Base-by-base conservation (phyloP, 2,329 filamentous ascomycete species). In the Triangularia setosa region DNA sequence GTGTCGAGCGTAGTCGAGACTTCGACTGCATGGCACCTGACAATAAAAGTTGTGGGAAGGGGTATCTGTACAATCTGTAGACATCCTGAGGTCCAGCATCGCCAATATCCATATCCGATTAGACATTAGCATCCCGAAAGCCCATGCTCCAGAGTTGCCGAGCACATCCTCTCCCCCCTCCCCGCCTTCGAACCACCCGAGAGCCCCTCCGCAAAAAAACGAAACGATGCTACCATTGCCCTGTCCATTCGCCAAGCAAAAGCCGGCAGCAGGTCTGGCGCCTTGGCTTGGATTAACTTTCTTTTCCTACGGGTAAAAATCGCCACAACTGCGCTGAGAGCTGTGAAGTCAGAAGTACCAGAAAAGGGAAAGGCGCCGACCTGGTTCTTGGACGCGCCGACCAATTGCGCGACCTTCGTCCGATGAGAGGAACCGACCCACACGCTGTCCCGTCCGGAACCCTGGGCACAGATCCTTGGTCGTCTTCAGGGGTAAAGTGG, bases 401-500 rank as follows among this genome's bases (percentile, higher is more conserved):
- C 70, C 70, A 71, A 71, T 71, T 58, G 63, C 24, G 58, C 27
- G 44, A 23, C 57, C 12, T 24, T 56, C 21, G 57, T 35, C 57
- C 12, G 65, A 48, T 55, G 33, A 35, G 55, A 7, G 18, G 62
- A 65, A 63, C 65, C 64, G 65, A 44, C 28, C 40, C 18, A 48
- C 40, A 48, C 53, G 52, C 27, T 35, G 60, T 3, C 33, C 65
- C 55, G 55, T 60, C 28, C 18, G 18, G 24, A 55, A 62, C 61
- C 18, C 60, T 61, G 48, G 63, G n/a, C 40, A 64, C 60, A 65
- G 68, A 64, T 64, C 63, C 65, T 40, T 61, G 55, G 44, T 24
- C 44, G 56, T 63, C 30, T 48, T 71, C 70, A 72, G 70, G 70
- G 70, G 70, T 69, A 72, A 72, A 69, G 68, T 58, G 70, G 70